phyloP scores from a whole-genome alignment of 345 rosid species.

The Euphorbia lathyris region DNA sequence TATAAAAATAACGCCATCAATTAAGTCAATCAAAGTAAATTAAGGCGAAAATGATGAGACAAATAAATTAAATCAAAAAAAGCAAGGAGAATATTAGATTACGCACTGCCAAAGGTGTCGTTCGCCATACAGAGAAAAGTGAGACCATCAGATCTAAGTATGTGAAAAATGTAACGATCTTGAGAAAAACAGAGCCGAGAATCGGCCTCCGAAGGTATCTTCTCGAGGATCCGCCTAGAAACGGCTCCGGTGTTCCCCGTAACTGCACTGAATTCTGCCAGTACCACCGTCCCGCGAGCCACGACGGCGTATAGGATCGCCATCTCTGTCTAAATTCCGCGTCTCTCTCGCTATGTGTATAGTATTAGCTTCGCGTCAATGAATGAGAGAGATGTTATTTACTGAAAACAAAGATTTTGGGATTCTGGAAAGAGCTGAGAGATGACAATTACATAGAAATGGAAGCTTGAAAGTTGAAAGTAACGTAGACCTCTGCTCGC shows the following conservation, averaged over 20 bases:
- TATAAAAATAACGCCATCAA: background rate
- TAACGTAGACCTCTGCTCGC: background rate
- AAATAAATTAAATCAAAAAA: background rate
- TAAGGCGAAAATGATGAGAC: background rate
- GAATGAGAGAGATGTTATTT: background rate
- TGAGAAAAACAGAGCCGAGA: slow-evolving; percentile 88
- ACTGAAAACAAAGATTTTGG: too few relatives aligned
- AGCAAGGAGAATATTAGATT: background rate
- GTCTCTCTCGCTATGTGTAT: background rate
- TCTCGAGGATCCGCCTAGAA: slow-evolving; percentile 83
- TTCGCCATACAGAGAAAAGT: slow-evolving; percentile 95
- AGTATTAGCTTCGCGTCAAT: background rate
- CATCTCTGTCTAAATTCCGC: slow-evolving; percentile 33
- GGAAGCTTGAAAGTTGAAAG: background rate
- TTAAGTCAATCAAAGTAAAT: background rate
- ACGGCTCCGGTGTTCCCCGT: slow-evolving; percentile 93
- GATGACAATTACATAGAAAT: background rate
- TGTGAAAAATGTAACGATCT: slow-evolving; percentile 89
- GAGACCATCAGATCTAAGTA: slow-evolving; percentile 88
- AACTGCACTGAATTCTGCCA: slow-evolving; percentile 96
- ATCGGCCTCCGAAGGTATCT: slow-evolving; percentile 65
- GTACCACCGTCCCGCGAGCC: slow-evolving; percentile 85
- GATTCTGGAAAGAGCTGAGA: background rate
- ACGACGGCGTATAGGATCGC: slow-evolving; percentile 91
- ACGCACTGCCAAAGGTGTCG: slow-evolving; percentile 87